phyloP scores from a whole-genome alignment of 371 early-diverging fungal species.

The Circinella umbellata region DNA sequence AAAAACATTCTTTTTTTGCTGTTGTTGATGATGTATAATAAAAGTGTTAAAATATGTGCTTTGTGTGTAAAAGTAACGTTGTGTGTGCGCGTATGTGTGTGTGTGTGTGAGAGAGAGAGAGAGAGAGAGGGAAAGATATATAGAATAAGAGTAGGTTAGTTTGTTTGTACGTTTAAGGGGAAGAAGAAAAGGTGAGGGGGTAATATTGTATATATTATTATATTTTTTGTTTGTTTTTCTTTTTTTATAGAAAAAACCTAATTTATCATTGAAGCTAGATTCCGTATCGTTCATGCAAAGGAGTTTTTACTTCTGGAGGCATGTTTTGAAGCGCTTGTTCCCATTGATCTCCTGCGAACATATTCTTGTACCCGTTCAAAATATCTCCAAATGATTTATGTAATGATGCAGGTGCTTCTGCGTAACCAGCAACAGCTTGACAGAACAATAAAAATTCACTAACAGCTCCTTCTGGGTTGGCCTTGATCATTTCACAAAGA shows the following conservation, averaged over 20 bases:
- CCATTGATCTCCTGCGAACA: conserved; percentile 71
- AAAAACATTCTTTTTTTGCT: no score
- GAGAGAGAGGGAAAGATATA: no score
- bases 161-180: no score
- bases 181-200: background rate
- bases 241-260: background rate
- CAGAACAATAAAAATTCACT: conserved; percentile 69
- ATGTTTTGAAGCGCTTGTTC: conserved; percentile 58
- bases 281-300: conserved; percentile 64
- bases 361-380: conserved; percentile 70
- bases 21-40: no score
- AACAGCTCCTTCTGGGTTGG: conserved; percentile 84
- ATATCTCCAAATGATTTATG: conserved; percentile 72
- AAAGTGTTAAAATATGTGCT: no score
- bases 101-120: no score
- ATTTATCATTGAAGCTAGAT: conserved; percentile 39
- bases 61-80: no score
- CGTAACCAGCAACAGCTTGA: conserved; percentile 71
- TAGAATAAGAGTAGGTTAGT: no score
- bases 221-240: background rate
- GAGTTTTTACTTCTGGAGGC: conserved; percentile 55
- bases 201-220: background rate
- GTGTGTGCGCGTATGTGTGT: no score
- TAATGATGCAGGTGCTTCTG: conserved; percentile 60
- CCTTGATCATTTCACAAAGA: conserved; percentile 85